Evolutionary conservation across 2,329 filamentous ascomycete species (phyloP), one percentile per base, ranked within the genome.

Genomic region (Neoscytalidium dimidiatum): DNA sequence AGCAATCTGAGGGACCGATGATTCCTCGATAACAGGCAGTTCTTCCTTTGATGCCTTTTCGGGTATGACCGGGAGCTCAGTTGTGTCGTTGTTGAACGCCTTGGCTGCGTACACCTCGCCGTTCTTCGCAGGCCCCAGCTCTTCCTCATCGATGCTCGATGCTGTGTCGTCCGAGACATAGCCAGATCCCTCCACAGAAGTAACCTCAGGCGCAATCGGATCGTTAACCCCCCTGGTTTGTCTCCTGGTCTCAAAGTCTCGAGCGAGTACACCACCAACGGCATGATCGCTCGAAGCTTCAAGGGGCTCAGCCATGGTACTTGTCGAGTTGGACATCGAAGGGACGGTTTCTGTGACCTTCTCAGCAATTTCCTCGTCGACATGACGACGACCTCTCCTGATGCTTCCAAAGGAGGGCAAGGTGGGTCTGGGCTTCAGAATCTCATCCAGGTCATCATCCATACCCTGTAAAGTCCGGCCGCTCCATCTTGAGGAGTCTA

Each of bases 341-440:
- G 77, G 74, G 11, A 78, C 73, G 4, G 77, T 81, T 68, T 81
- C 79, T 11, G 83, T 83, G 35, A 83, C 80, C 66, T 84, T 84
- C 56, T 82, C 89, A 21, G 82, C 79, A 43, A 84, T 79, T 0
- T 79, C 79, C 14, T 78, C 70, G 57, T 86, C 83, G 64, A 75
- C 66, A 64, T 70, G 35, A 43, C 79, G 83, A 7, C 77, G 73
- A 68, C 87, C 88, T 75, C 85, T 87, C 29, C 89, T 84, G 23
- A 94, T 82, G 71, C 91, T 93, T 19, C 90, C 90, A 74, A 94
- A 94, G 1, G 85, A 89, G 1, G 91, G 91, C 41, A 94, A 78
- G 1, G 87, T 88, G 6, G 91, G 90, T 33, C 90, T 82, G n/a
- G 91, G 91, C 69, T 87, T 87, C 89, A 92, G 92, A 14, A 87